phyloP scores from a whole-genome alignment of 257 asterid species.

The Handroanthus guayacan region DNA sequence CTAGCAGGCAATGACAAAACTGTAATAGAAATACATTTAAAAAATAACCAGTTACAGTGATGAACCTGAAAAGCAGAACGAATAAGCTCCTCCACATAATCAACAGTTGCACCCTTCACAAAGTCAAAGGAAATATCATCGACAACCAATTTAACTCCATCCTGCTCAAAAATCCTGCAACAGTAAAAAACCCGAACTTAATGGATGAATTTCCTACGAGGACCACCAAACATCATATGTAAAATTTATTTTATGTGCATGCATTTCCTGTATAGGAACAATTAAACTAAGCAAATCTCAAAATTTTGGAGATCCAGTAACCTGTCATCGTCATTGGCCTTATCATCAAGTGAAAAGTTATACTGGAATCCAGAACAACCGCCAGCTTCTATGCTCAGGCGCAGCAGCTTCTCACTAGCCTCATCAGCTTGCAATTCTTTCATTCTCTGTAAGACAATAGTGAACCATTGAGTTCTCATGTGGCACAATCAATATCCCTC shows the following conservation, averaged over 20 bases:
- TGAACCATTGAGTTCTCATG: constrained; percentile 8
- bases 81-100: constrained; percentile 93
- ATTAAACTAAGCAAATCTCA: constrained; percentile 2
- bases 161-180: constrained; percentile 82
- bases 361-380: constrained; percentile 99
- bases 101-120: constrained; percentile 92
- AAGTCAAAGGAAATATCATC: constrained; percentile 84
- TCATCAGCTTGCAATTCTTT: constrained; percentile 85
- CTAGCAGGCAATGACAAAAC: neutral
- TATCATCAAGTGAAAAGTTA: constrained; percentile 81
- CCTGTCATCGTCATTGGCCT: constrained; percentile 84
- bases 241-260: neutral
- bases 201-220: neutral
- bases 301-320: constrained; percentile 30
- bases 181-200: constrained; percentile 11
- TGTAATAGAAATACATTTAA: neutral
- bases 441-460: constrained; percentile 60
- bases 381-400: constrained; percentile 96
- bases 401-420: constrained; percentile 66
- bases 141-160: constrained; percentile 90
- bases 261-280: neutral
- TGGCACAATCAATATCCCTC: constrained; percentile 13
- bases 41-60: constrained; percentile 3
- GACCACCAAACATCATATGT: constrained; percentile 17
- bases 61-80: constrained; percentile 98